Conservation (phyloP, 345 rosid genomes). For the Xanthoceras sorbifolium region DNA sequence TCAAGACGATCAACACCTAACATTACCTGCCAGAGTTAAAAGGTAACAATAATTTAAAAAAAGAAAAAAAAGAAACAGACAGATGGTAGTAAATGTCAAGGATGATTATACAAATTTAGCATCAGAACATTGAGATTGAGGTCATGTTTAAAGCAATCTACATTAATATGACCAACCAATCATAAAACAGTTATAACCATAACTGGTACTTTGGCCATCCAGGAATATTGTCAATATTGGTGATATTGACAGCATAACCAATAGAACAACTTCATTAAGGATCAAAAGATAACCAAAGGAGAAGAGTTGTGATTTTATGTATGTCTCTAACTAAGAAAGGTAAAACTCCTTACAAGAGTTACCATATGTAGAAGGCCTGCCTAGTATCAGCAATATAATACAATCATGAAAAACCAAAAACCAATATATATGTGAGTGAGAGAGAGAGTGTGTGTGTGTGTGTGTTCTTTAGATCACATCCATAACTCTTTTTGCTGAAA, state of each 20-base stretch:
- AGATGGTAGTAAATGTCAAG: not conserved
- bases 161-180: not conserved
- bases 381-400: not conserved
- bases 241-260: not conserved
- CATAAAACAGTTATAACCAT: not conserved
- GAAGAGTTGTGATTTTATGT: not conserved
- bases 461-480: too few relatives aligned
- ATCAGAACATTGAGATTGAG: not conserved
- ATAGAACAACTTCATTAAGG: not conserved
- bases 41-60: conserved; percentile 20
- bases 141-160: conserved; percentile 1
- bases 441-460: too few relatives aligned
- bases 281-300: too few relatives aligned
- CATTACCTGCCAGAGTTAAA: conserved; percentile 48
- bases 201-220: not conserved
- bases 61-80: conserved; percentile 8
- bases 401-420: too few relatives aligned
- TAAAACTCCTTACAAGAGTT: not conserved
- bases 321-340: not conserved
- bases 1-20: conserved; percentile 70
- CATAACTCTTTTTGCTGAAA: not conserved
- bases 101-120: not conserved
- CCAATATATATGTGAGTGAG: too few relatives aligned
- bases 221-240: not conserved
- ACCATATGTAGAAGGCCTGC: not conserved